Evolutionary conservation across 192 early-diverging fungal species (phyloP), one percentile per base, ranked within the genome.

Genomic region (Allomyces macrogynus): DNA sequence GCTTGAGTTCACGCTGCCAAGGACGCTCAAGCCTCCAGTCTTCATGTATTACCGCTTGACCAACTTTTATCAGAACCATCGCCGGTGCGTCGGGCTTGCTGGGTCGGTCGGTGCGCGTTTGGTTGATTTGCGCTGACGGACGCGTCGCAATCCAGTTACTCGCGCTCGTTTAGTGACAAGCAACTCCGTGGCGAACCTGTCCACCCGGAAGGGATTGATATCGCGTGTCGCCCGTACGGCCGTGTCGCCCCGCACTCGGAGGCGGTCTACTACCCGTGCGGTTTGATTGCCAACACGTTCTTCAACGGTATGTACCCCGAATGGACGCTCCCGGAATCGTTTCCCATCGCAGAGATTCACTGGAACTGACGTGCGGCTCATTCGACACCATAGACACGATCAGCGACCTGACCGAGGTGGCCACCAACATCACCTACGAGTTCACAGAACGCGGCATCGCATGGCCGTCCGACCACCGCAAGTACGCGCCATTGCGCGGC

Each of bases 51-150:
- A 97, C 69, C 77, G 88, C 61, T 83, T 99, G 64, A 93, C 93
- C 40, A 93, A 95, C 75, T 99, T 99, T 75, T 99, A 95, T 73
- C 96, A 99, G 74, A 99, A 99, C 78, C 93, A 99, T 67, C 84
- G 96, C 43, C 83, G 87, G 63, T 57, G 9, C 32, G 32, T 40
- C 0, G 5, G 32, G 3, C 7, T 8, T 40, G 32, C 32, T 8
- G 32, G 4, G 26, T 27, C 4, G 26, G 26, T 27, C 4, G 4
- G 32, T 8, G 32, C 32, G 7, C 7, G 32, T 8, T 7, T 40
- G 32, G 32, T 40, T 7, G 32, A 40, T 40, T 40, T 40, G 26
- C 32, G 32, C 32, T 40, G 32, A 40, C 32, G 32, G 8, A 40
- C 32, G 32, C 32, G 32, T 40, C 7, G 32, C 32, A 40, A 40